Evolutionary conservation across 352 stramenopile genomes (phyloP), one percentile per base, ranked within the genome.

Genomic region (Aphanomyces stellatus): DNA sequence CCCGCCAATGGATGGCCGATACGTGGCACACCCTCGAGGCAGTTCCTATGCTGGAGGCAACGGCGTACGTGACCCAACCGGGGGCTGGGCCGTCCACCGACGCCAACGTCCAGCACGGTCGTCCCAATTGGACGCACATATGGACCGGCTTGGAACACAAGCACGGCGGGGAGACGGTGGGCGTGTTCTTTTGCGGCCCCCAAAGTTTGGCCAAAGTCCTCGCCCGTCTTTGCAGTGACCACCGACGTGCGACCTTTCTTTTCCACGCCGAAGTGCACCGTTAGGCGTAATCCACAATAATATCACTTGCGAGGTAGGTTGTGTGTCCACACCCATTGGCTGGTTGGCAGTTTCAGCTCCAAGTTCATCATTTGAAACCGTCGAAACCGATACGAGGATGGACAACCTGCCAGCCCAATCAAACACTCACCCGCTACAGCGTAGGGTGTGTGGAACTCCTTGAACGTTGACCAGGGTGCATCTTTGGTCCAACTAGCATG

Each of bases 1-100:
- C 81, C 17, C 74, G 94, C 22, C 80, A 76, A 42, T 93, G 84
- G 86, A 93, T 95, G 40, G 78, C 66, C 0, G 79, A 88, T 34
- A 87, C 85, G 1, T 90, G 93, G 82, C 28, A 24, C 25, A 31
- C 41, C 15, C 15, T 60, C 3, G 31, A 31, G 15, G 25, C 25
- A 3, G 13, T 28, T 22, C 11, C 25, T 28, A 33, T 28, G 10
- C 19, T 60, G 25, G 51, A 60, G 7, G 31, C 33, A 22, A 28
- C 22, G 10, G 22, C 19, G 15, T 60, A 41, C n/a, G 5, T 60
- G 19, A 60, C 51, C 2, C 25, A 31, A 31, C 28, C 25, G 7
- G 41, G 51, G n/a, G 13, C 11, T 15, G 27, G 11, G 30, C 51
- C 30, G 19, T 31, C 2, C 17, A 8, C 31, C 15, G 8, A 15